phyloP scores from a whole-genome alignment of 805 yeast species.

The Metschnikowia gelsemii region DNA sequence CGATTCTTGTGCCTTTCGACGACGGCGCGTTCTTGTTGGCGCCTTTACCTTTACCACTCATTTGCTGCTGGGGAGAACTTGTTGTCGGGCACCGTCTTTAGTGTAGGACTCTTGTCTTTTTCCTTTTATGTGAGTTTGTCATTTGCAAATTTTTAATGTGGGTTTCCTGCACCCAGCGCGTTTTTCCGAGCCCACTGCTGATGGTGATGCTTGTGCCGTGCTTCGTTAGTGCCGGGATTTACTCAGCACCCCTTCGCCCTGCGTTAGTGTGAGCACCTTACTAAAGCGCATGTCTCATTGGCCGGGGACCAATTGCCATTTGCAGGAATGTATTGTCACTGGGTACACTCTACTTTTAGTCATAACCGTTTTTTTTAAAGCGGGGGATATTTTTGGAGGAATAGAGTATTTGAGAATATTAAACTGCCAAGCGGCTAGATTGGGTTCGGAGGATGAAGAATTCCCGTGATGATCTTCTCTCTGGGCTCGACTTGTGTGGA shows the following conservation, averaged over 20 bases:
- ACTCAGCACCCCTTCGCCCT: conserved; percentile 15
- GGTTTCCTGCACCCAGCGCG: conserved; percentile 1
- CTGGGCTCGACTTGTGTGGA: too few species aligned
- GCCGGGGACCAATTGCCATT: too few species aligned
- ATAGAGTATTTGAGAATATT: too few species aligned
- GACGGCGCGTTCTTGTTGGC: conserved; percentile 19
- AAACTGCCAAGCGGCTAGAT: too few species aligned
- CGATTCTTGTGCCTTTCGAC: conserved; percentile 73
- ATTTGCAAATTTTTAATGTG: conserved; percentile 4
- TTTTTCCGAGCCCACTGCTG: conserved; percentile 1
- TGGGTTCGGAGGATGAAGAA: too few species aligned
- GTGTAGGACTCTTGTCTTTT: conserved; percentile 8
- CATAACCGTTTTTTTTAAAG: too few species aligned
- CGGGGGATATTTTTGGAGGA: too few species aligned
- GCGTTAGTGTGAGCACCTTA: conserved; percentile 26
- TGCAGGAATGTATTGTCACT: too few species aligned
- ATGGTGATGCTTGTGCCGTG: background rate
- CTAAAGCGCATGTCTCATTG: conserved; percentile 25
- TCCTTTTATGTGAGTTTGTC: background rate
- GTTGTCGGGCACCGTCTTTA: too few species aligned
- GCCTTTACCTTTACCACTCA: conserved; percentile 24
- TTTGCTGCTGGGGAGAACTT: conserved; percentile 7
- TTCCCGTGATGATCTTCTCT: too few species aligned
- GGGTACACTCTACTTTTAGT: too few species aligned
- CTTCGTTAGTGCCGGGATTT: conserved; percentile 19